Conservation (phyloP, 2,329 filamentous ascomycete species). For the Apiospora malaysiana region DNA sequence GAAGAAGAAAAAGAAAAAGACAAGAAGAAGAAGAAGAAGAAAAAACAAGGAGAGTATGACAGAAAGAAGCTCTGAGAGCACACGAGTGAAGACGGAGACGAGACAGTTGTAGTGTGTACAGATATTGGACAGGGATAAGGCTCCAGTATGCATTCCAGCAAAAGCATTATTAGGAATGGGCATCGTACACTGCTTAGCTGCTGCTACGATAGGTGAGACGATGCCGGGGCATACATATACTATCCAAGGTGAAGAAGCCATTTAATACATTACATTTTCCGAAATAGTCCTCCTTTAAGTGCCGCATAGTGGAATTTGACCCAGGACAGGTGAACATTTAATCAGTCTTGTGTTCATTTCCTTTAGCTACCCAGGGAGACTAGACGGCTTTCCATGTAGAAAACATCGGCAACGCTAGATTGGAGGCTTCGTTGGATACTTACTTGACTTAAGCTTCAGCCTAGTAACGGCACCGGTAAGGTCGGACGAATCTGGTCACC, state of each 20-base stretch:
- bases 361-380: too few species aligned
- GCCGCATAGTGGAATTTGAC: neutral
- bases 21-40: neutral
- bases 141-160: neutral
- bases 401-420: too few species aligned
- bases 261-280: neutral
- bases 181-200: constrained; percentile 3
- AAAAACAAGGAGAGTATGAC: neutral
- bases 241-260: constrained; percentile 12
- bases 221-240: constrained; percentile 3
- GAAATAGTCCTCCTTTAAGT: neutral
- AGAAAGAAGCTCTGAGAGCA: constrained; percentile 15
- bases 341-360: too few species aligned
- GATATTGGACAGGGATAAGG: constrained; percentile 8
- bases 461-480: too few species aligned
- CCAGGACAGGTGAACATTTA: too few species aligned
- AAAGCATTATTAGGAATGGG: neutral
- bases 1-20: constrained; percentile 9
- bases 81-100: neutral
- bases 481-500: too few species aligned
- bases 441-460: too few species aligned
- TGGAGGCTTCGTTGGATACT: too few species aligned
- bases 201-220: constrained; percentile 15
- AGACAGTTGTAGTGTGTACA: constrained; percentile 7
- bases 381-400: too few species aligned